Base-by-base conservation (phyloP, 345 rosid genomes). In the Iberis pinnata region DNA sequence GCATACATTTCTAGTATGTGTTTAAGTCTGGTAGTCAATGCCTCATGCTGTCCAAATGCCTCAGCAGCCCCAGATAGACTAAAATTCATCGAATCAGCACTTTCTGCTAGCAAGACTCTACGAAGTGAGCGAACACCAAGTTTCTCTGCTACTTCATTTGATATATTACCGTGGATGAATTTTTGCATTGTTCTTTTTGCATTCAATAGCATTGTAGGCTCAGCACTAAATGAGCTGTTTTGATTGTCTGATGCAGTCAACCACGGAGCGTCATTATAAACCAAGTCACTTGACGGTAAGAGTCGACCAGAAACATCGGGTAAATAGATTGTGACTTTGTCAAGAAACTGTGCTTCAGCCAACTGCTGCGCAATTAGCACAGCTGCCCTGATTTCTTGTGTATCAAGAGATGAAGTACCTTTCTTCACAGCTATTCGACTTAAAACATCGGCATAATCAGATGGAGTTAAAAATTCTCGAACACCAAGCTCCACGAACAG, bases 1-100 rank as follows among this genome's bases (percentile, higher is more conserved):
- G 97, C 94, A 76, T 89, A 89, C 97, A 89, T 89, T 69, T 89
- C 95, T 57, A 89, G 86, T 73, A 89, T 89, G 74, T 89, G 97
- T 68, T 76, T 86, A 29, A 89, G 95, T 69, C 97, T 83, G 1
- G 95, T 89, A 44, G 97, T 89, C 79, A 89, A 78, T 49, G 95
- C 89, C 69, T 89, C 97, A 74, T 89, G 97, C 73, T 89, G 97
- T 48, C 97, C 97, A 75, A 89, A 89, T 35, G 97, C 97, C 81
- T 89, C 97, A 62, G 94, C 88, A 54, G 95, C 95, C 52, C 97
- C 95, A 17, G 86, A 78, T 62, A 89, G 77, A 73, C 97, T 76
- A 61, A 89, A 71, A 72, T 83, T 89, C 94, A 89, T 83, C 19
- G 97, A 86, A 70, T 89, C 97, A 54, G 95, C 83, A 81, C 90